Evolutionary conservation across 140 eudicot genomes (phyloP), one percentile per base, ranked within the genome.

Genomic region (Oenanthe javanica): DNA sequence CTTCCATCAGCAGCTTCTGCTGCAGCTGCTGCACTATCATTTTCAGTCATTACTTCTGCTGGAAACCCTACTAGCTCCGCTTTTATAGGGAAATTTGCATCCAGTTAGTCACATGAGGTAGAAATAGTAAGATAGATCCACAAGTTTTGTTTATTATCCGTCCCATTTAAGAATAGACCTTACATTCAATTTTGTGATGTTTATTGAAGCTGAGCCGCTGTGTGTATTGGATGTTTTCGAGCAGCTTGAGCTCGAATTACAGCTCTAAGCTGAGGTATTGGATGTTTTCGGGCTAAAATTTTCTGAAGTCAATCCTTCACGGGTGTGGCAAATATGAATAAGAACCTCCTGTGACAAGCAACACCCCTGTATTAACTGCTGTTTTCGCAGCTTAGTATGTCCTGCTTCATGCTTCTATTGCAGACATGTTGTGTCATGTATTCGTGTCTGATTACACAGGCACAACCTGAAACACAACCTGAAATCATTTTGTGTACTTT

Each of bases 1-100:
- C 98, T 84, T 86, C 96, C 97, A 64, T 94, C 97, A 42, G 97
- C 98, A 49, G 98, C 97, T 77, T 90, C 96, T 61, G 97, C 98
- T 4, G 96, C 98, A 2, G 93, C 96, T 0, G 36, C 36, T 31
- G 36, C 36, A 31, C 90, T 70, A 81, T 92, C 96, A 42, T 92
- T 94, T 42, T 90, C 93, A 1, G 40, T 36, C 40, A 36, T 36
- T 36, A 36, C 40, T 36, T 36, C 40, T 36, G 2, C 2, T 36
- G 40, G 98, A 83, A 94, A 85, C 79, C 96, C 86, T 75, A 87
- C 67, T 57, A 92, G 88, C 86, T 94, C 97, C 80, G 87, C 97
- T 88, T 89, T 87, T 85, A 94, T 94, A 80, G 50, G 64, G 73
- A 16, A 36, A 81, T 31, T 19, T 47, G 21, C 42, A 6, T 75